phyloP scores from a whole-genome alignment of 177 flowering plant species.

The Telopea speciosissima region DNA sequence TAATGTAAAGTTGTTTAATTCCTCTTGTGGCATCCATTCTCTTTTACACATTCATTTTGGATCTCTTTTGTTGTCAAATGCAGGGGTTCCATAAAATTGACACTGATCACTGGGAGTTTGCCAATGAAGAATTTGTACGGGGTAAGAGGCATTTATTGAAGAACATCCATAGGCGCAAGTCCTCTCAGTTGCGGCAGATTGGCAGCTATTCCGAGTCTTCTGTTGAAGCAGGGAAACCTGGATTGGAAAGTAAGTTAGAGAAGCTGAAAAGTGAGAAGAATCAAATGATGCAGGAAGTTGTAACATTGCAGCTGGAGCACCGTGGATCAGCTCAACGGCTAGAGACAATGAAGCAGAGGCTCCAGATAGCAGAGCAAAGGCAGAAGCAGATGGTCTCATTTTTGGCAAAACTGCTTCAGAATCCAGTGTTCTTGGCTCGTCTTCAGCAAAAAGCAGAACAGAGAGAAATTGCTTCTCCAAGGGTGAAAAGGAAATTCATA shows the following conservation, averaged over 20 bases:
- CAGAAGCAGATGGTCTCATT: constrained; percentile 81
- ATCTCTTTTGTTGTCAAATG: constrained; percentile 13
- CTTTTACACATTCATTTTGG: constrained; percentile 18
- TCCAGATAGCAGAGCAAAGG: constrained; percentile 61
- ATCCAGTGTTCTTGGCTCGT: constrained; percentile 53
- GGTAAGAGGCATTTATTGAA: constrained; percentile 72
- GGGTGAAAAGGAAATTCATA: constrained; percentile 46
- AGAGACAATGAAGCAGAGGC: constrained; percentile 48
- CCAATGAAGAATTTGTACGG: constrained; percentile 57
- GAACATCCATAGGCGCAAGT: constrained; percentile 73
- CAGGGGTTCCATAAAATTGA: constrained; percentile 95
- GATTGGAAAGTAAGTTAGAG: constrained; percentile 47
- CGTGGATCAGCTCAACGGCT: constrained; percentile 42
- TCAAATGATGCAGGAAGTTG: constrained; percentile 60
- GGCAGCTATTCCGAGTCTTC: constrained; percentile 26
- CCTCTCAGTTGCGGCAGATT: constrained; percentile 46
- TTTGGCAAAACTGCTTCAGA: constrained; percentile 63
- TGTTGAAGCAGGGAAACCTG: constrained; percentile 30
- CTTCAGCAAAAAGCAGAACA: constrained; percentile 41
- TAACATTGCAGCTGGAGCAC: constrained; percentile 66
- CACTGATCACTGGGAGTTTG: constrained; percentile 84
- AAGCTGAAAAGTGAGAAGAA: constrained; percentile 53
- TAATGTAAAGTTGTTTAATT: not conserved
- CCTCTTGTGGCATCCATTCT: not conserved
- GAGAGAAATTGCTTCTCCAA: constrained; percentile 33